Evolutionary conservation across 2,329 filamentous ascomycete genomes (phyloP).

Genomic region (Chrysoporthe austroafricana): DNA sequence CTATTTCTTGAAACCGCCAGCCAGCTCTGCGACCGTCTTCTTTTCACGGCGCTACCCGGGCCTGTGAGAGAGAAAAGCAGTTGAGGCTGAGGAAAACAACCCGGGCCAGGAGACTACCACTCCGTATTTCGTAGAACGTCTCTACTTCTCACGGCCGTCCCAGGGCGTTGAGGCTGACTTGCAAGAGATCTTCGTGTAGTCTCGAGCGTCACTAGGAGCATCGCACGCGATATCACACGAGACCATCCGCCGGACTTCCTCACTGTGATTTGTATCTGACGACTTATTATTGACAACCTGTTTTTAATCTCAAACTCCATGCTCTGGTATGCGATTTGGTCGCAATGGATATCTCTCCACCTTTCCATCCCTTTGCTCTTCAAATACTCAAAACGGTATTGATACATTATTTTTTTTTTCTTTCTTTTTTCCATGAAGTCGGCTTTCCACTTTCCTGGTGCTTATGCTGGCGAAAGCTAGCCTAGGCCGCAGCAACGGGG

Average conservation of each 20-base stretch:
- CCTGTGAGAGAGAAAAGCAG: too few relatives aligned
- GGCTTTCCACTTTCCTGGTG: neutral
- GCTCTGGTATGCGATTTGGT: constrained; percentile 19
- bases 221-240: neutral
- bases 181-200: neutral
- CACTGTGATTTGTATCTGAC: neutral
- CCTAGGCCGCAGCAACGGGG: constrained; percentile 15
- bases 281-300: neutral
- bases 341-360: constrained; percentile 25
- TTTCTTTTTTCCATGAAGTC: neutral
- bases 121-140: too few relatives aligned
- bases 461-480: neutral
- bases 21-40: too few relatives aligned
- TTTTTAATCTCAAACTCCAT: constrained; percentile 21
- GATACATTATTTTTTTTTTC: neutral
- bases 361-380: neutral
- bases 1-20: too few relatives aligned
- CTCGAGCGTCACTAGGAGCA: neutral
- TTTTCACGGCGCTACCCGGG: too few relatives aligned
- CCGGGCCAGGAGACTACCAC: too few relatives aligned
- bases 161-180: neutral
- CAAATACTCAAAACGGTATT: neutral
- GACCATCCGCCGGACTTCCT: neutral
- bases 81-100: neutral
- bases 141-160: neutral